These are phyloP conservation scores for Flammula alnicola DNA, from an alignment of 1,284 basidiomycete genomes.

Conservation along the genomic window DNA sequence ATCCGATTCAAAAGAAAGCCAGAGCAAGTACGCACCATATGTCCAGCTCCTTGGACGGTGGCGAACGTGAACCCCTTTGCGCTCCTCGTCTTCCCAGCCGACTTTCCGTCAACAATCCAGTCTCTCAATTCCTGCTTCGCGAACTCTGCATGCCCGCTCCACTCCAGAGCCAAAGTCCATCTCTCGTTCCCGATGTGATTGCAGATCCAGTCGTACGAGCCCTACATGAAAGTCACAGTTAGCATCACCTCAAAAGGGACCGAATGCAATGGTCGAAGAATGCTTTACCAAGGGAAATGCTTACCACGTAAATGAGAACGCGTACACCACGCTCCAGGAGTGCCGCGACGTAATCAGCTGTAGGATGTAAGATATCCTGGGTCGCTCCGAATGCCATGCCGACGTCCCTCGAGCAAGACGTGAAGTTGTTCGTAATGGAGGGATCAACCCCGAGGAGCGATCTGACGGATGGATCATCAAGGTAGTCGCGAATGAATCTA, in stretches of 20 bases:
- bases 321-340: constrained; percentile 77
- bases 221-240: constrained; percentile 30
- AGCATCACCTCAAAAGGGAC: too few species aligned
- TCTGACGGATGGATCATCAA: constrained; percentile 59
- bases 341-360: constrained; percentile 61
- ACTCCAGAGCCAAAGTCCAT: constrained; percentile 61
- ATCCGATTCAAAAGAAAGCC: too few species aligned
- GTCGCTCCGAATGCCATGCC: constrained; percentile 40
- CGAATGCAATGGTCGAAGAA: background rate
- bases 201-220: constrained; percentile 75
- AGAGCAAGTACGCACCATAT: constrained; percentile 53
- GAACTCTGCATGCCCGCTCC: constrained; percentile 62
- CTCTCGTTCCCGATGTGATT: constrained; percentile 69
- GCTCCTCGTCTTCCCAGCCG: constrained; percentile 59
- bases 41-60: constrained; percentile 55
- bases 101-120: constrained; percentile 58
- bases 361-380: constrained; percentile 48
- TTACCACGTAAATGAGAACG: constrained; percentile 70
- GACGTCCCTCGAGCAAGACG: constrained; percentile 52
- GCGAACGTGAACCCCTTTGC: constrained; percentile 64
- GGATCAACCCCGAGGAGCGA: constrained; percentile 64
- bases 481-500: constrained; percentile 57
- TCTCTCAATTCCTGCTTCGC: constrained; percentile 52
- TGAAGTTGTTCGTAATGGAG: constrained; percentile 49
- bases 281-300: background rate